A percentile compares a stretch with the other conserved stretches of the same genome.
These are phyloP conservation scores for Globisporangium cystogenes DNA, from an alignment of 352 stramenopile species.

Conservation along the genomic window DNA sequence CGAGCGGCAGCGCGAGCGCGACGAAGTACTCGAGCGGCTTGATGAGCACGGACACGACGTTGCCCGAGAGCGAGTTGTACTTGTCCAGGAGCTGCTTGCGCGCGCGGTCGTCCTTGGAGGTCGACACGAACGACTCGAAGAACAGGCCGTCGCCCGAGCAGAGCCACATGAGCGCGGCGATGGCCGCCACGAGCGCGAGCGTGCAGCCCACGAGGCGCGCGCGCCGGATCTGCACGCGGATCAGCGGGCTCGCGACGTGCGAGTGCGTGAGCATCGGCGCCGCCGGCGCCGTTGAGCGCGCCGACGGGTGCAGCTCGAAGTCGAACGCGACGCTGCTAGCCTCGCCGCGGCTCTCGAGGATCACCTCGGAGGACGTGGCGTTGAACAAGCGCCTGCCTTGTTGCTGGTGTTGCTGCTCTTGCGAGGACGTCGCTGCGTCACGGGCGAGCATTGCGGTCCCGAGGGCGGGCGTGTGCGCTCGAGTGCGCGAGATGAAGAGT, in stretches of 20 bases:
- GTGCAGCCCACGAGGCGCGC: background rate
- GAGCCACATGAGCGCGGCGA: background rate
- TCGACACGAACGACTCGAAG: conserved; percentile 1
- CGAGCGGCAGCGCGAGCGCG: background rate
- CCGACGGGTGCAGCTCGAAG: background rate
- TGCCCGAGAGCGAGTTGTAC: conserved; percentile 9
- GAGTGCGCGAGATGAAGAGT: too few relatives aligned
- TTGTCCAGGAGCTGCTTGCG: background rate
- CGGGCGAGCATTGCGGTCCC: too few relatives aligned
- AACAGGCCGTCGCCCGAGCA: background rate
- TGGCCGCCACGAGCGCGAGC: background rate
- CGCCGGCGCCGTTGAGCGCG: background rate
- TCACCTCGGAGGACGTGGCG: background rate
- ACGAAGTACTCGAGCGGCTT: conserved; percentile 7
- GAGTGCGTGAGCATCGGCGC: background rate
- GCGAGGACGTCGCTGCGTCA: too few relatives aligned
- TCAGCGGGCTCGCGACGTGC: background rate
- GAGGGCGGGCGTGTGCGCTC: too few relatives aligned
- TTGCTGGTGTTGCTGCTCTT: too few relatives aligned
- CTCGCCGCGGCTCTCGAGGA: background rate
- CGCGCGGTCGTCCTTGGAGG: background rate
- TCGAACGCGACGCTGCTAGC: background rate
- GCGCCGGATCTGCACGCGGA: background rate
- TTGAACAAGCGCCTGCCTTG: background rate
- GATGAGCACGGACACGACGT: background rate